Conservation (phyloP, 257 asterid genomes). For the Forsythia suspensa region DNA sequence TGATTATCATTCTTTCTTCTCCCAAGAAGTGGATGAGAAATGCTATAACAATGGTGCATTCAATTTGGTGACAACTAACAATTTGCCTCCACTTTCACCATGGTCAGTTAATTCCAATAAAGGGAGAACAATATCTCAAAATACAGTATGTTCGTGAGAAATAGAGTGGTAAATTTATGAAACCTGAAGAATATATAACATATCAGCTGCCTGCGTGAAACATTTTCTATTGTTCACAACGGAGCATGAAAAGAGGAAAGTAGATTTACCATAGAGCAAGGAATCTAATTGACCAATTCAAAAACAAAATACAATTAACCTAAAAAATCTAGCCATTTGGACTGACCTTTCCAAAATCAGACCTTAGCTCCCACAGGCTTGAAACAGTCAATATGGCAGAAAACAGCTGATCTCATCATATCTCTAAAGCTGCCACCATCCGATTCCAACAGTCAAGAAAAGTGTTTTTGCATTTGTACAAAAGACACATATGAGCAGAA, state of each 20-base stretch:
- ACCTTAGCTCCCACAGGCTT: slow-evolving; percentile 73
- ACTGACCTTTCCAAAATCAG: slow-evolving; percentile 34
- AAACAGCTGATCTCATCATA: slow-evolving; percentile 83
- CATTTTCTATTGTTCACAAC: not conserved
- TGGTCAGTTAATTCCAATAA: too few relatives aligned
- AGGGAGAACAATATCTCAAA: not conserved
- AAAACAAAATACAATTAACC: not conserved
- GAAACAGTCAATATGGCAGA: slow-evolving; percentile 93
- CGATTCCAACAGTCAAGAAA: slow-evolving; percentile 6
- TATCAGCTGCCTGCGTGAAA: not conserved
- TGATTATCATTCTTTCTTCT: too few relatives aligned
- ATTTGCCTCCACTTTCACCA: too few relatives aligned
- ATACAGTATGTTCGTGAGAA: not conserved
- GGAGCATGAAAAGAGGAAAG: not conserved
- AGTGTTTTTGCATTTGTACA: too few relatives aligned
- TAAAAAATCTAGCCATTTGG: not conserved
- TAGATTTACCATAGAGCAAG: not conserved
- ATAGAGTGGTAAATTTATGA: not conserved
- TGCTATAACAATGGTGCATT: too few relatives aligned
- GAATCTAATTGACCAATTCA: not conserved
- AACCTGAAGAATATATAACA: not conserved
- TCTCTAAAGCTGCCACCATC: slow-evolving; percentile 79
- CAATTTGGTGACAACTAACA: too few relatives aligned
- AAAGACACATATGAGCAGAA: not conserved
- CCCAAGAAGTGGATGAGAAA: too few relatives aligned